A percentile compares a stretch with the other conserved stretches of the same genome.
Evolutionary conservation across 805 yeast species (phyloP).

Genomic region (Yarrowia divulgata): DNA sequence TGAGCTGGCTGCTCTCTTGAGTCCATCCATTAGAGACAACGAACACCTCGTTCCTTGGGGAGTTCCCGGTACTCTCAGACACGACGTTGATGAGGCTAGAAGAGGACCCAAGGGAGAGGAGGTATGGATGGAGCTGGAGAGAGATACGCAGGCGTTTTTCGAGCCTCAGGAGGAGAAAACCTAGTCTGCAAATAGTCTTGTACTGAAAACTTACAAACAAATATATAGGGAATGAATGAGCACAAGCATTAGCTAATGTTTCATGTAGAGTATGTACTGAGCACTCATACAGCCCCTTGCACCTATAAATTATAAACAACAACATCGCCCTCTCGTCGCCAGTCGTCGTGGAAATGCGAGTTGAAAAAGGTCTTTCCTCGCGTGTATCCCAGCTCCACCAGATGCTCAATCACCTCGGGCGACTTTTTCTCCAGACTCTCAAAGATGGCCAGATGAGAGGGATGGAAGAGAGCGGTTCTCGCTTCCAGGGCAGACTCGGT

Average conservation of each 20-base stretch:
- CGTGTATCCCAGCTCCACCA: conserved; percentile 49
- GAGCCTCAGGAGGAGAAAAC: neutral
- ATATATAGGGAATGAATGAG: too few relatives aligned
- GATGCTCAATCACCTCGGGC: conserved; percentile 53
- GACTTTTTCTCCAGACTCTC: conserved; percentile 59
- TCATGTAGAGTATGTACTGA: conserved; percentile 4
- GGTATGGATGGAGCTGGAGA: conserved; percentile 52
- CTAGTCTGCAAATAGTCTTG: too few relatives aligned
- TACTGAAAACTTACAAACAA: too few relatives aligned
- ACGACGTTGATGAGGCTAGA: conserved; percentile 51
- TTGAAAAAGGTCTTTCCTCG: conserved; percentile 70
- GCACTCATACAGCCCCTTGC: neutral
- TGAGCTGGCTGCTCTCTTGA: conserved; percentile 55
- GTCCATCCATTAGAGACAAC: conserved; percentile 54
- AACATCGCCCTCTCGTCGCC: conserved; percentile 78
- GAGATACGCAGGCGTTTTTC: conserved; percentile 40
- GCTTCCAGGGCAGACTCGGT: conserved; percentile 46
- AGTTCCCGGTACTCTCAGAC: conserved; percentile 50
- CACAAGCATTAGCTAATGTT: neutral
- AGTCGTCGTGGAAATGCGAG: conserved; percentile 84
- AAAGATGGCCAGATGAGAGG: conserved; percentile 74
- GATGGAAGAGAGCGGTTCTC: conserved; percentile 57
- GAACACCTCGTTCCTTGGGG: conserved; percentile 57
- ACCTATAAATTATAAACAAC: conserved; percentile 58
- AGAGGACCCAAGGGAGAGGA: conserved; percentile 50